Percentiles rank a stretch among this genome's conserved stretches.
These are phyloP conservation scores for Microsporum audouinii DNA, from an alignment of 2,329 filamentous ascomycete species.

Conservation along the genomic window DNA sequence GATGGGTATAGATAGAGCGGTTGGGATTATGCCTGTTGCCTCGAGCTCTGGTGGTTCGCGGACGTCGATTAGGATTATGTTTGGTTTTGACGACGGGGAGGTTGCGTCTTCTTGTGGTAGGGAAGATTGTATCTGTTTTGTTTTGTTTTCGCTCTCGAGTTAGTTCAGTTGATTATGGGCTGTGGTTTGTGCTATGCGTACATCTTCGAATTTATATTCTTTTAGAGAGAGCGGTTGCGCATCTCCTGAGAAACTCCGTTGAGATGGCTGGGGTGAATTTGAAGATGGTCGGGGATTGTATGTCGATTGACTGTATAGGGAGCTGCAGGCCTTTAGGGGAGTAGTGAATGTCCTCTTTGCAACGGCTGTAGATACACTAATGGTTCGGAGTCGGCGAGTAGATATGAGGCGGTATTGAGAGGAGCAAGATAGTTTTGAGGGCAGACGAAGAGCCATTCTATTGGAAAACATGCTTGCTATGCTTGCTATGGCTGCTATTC, in stretches of 20 bases:
- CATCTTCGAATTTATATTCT: slow-evolving; percentile 15
- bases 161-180: not conserved
- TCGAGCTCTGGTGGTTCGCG: slow-evolving; percentile 38
- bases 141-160: not conserved
- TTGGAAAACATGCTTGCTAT: not conserved
- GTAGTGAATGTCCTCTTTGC: not conserved
- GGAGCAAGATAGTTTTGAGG: not conserved
- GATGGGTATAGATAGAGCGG: slow-evolving; percentile 72
- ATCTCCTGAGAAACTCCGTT: not conserved
- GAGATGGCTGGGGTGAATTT: not conserved
- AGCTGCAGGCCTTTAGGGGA: not conserved
- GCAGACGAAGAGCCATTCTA: not conserved
- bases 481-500: not conserved
- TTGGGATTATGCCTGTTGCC: slow-evolving; percentile 54
- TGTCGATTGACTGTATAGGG: not conserved
- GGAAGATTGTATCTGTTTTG: slow-evolving; percentile 26
- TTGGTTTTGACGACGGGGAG: slow-evolving; percentile 19
- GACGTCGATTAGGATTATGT: slow-evolving; percentile 35
- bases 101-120: slow-evolving; percentile 19
- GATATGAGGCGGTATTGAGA: not conserved
- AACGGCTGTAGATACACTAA: not conserved
- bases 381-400: not conserved
- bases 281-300: slow-evolving; percentile 4
- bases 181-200: not conserved
- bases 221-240: slow-evolving; percentile 7